Conservation (phyloP, 2,329 filamentous ascomycete species). For the Fusarium vanettenii region DNA sequence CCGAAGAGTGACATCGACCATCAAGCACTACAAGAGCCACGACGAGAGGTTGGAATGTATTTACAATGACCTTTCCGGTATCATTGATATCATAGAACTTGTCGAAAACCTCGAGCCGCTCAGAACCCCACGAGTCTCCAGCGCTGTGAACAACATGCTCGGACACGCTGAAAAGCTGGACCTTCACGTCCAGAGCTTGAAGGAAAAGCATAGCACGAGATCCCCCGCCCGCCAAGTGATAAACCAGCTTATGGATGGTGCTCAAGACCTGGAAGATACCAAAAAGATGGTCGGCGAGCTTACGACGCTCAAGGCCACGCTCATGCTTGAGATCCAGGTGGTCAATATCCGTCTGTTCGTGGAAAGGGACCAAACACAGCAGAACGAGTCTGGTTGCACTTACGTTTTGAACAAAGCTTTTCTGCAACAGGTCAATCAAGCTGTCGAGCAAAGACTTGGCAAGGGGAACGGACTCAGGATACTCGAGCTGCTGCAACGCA, state of each 20-base stretch:
- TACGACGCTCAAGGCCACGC: background rate
- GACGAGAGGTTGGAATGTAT: background rate
- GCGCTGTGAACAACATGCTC: background rate
- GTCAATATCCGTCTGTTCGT: background rate
- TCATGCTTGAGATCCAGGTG: conserved; percentile 6
- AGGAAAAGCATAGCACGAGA: background rate
- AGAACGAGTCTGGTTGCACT: background rate
- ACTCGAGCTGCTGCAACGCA: background rate
- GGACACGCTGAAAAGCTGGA: conserved; percentile 2
- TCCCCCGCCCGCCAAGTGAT: background rate
- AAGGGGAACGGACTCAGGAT: background rate
- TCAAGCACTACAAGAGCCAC: background rate
- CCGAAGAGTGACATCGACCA: background rate
- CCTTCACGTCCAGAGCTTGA: background rate
- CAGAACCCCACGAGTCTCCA: background rate
- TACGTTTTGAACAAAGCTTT: background rate
- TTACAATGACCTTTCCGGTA: background rate
- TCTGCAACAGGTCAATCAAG: background rate
- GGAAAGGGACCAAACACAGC: background rate
- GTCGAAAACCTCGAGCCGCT: background rate
- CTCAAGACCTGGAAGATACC: no score
- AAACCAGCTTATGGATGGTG: background rate
- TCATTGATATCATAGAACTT: background rate
- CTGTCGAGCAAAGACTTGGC: background rate
- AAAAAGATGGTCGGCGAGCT: background rate